Evolutionary conservation across 2,329 filamentous ascomycete species (phyloP), one percentile per base, ranked within the genome.

Genomic region (Balansia obtecta): DNA sequence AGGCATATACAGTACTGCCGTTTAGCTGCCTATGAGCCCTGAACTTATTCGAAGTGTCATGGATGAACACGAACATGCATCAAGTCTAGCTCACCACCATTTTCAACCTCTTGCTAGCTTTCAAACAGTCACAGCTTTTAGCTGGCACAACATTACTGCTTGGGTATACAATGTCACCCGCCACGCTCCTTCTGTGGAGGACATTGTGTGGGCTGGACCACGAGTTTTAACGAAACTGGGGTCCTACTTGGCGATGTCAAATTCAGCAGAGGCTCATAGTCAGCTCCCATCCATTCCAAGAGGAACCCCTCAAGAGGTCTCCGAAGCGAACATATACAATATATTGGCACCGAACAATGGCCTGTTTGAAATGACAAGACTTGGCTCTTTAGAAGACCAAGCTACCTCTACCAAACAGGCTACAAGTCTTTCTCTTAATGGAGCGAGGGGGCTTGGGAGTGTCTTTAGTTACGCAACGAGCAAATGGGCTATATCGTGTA

Each of bases 381-480:
- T 47, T 16, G 37, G 15, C 11, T 33, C 27, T 5, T 8, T 16
- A 37, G 46, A 37, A 16, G 48, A 20, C 33, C n/a, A 48, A 37
- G 11, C 22, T 39, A 32, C 58, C 20, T 20, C 55, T 16, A 52
- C 55, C 30, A 48, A 57, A n/a, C 54, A 57, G 30, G 54, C 60
- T 37, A 72, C 74, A 7, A 70, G 71, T 33, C 71, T 83, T 54
- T 75, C 78, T 6, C 64, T 80, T 55, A 80, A 83, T 57, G 70
- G 78, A 22, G 71, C 75, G 1, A 80, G 83, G 61, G 88, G 86
- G 42, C 74, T 96, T 42, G 86, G 88, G 43, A 89, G 87, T 54
- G 81, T 97, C 52, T 90, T 97, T 67, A 86, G 82, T 59, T 98
- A 97, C 67, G 75, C 89, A 42, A 94, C 87, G 1, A 94, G 88